Percentiles rank a stretch among this genome's conserved stretches.
Conservation (phyloP, 202 grass and related monocot genomes). For the Musa balbisiana region DNA sequence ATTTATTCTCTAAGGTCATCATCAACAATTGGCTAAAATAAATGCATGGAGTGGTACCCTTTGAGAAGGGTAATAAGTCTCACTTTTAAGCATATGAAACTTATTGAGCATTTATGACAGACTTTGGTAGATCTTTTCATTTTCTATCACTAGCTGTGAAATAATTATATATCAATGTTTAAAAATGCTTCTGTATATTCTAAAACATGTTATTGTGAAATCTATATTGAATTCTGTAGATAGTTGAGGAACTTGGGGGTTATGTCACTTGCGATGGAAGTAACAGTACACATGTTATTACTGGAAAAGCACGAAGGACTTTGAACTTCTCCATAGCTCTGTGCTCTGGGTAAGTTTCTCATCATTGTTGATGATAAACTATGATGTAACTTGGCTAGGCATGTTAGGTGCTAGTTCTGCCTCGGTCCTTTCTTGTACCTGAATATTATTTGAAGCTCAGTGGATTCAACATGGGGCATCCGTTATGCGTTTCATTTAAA, state of each 20-base stretch:
- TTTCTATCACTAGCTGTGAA: neutral
- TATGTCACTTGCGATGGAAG: constrained; percentile 54
- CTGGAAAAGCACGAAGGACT: constrained; percentile 71
- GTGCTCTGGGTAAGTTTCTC: constrained; percentile 59
- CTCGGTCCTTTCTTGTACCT: no score
- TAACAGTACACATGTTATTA: constrained; percentile 67
- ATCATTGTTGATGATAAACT: constrained; percentile 11
- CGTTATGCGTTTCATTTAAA: no score
- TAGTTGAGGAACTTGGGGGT: constrained; percentile 59
- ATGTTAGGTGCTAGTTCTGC: neutral
- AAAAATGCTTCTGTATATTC: neutral
- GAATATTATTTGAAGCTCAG: no score
- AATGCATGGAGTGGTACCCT: no score
- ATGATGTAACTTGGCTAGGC: neutral
- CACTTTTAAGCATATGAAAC: no score
- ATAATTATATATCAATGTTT: neutral
- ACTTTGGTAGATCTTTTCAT: neutral
- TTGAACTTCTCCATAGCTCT: constrained; percentile 82
- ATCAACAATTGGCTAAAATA: no score
- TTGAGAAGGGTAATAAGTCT: no score
- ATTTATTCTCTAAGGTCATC: no score
- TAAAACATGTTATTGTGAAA: no score
- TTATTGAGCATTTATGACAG: neutral
- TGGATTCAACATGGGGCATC: no score
- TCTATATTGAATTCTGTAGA: constrained; percentile 29